Evolutionary conservation across 106 monocot species (phyloP).

Genomic region (Gastrodia elata): DNA sequence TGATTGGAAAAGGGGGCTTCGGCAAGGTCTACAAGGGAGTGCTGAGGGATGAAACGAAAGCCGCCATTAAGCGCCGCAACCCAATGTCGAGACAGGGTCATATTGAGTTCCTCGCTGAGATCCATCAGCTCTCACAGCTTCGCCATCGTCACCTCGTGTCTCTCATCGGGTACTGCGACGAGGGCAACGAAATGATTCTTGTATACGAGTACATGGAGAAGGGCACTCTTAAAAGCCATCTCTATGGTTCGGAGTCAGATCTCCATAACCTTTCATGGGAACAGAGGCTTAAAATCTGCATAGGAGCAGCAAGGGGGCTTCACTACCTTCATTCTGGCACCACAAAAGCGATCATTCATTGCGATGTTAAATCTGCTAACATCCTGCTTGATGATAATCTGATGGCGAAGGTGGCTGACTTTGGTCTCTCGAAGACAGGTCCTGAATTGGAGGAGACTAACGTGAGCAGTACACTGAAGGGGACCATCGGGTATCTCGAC

Average conservation of each 20-base stretch:
- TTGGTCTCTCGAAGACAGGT: slow-evolving; percentile 67
- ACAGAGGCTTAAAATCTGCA: slow-evolving; percentile 58
- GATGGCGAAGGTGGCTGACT: slow-evolving; percentile 68
- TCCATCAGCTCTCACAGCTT: slow-evolving; percentile 54
- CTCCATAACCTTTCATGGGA: slow-evolving; percentile 48
- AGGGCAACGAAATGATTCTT: slow-evolving; percentile 65
- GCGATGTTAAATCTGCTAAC: slow-evolving; percentile 72
- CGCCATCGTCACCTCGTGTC: slow-evolving; percentile 78
- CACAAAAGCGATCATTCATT: slow-evolving; percentile 63
- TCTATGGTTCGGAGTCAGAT: slow-evolving; percentile 57
- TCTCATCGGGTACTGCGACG: slow-evolving; percentile 64
- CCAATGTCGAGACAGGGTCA: slow-evolving; percentile 61
- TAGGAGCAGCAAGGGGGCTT: slow-evolving; percentile 62
- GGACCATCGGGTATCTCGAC: slow-evolving; percentile 75
- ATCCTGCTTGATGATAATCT: slow-evolving; percentile 60
- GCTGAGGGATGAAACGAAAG: slow-evolving; percentile 43
- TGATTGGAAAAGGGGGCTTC: slow-evolving; percentile 72
- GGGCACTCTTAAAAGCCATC: slow-evolving; percentile 57
- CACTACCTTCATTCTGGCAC: slow-evolving; percentile 69
- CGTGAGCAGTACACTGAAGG: slow-evolving; percentile 72
- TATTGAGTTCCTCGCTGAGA: slow-evolving; percentile 63
- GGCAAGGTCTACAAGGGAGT: slow-evolving; percentile 72
- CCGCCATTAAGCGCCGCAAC: slow-evolving; percentile 58
- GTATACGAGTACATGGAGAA: slow-evolving; percentile 80
- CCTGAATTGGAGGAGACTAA: slow-evolving; percentile 76